These are phyloP conservation scores for Cutaneotrichosporon sp. DNA, from an alignment of 1,284 basidiomycete species.

Conservation along the genomic window DNA sequence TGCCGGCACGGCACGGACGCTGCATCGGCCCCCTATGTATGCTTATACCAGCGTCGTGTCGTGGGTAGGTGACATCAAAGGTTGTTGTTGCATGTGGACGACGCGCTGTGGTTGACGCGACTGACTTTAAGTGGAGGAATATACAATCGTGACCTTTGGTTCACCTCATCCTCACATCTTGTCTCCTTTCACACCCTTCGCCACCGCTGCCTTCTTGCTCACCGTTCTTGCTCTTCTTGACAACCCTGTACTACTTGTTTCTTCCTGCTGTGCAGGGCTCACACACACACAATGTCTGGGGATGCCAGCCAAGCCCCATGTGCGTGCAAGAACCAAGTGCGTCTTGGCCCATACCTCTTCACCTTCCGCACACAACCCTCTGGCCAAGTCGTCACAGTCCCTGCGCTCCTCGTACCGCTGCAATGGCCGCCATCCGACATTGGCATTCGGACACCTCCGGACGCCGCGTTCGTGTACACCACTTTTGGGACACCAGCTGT, in stretches of 20 bases:
- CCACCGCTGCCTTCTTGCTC: neutral
- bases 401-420: slow-evolving; percentile 4
- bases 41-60: slow-evolving; percentile 2
- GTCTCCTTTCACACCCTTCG: neutral
- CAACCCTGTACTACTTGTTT: too few species aligned
- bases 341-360: slow-evolving; percentile 10
- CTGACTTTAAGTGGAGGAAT: neutral
- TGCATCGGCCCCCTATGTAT: slow-evolving; percentile 2
- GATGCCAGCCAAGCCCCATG: neutral
- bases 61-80: too few species aligned
- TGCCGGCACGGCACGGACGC: too few species aligned
- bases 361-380: slow-evolving; percentile 2
- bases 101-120: neutral
- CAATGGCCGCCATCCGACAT: slow-evolving; percentile 2
- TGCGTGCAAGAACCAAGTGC: neutral
- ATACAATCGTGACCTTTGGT: neutral
- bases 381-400: slow-evolving; percentile 2
- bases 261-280: too few species aligned
- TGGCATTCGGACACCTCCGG: neutral
- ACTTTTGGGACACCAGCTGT: neutral
- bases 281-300: neutral
- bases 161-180: neutral
- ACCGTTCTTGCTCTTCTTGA: too few species aligned
- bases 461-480: slow-evolving; percentile 6
- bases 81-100: too few species aligned